These are phyloP conservation scores for Paramecium sexaurelia DNA, from an alignment of 73 alveolate genomes.

Conservation along the genomic window DNA sequence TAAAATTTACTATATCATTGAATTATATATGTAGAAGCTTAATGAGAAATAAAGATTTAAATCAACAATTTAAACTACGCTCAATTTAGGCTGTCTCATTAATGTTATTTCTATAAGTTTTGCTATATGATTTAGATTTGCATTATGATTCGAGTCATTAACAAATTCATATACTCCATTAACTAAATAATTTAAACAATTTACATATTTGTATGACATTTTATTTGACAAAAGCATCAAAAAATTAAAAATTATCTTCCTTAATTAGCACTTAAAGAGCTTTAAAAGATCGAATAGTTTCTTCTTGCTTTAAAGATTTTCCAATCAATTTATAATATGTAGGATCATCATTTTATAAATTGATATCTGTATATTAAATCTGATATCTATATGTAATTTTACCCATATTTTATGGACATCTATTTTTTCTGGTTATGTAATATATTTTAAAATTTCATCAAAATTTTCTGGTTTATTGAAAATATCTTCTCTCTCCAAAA, in stretches of 20 bases:
- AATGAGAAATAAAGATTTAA: background rate
- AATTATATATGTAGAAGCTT: background rate
- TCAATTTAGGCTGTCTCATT: background rate
- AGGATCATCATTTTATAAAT: background rate
- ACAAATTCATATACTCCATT: background rate
- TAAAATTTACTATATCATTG: background rate
- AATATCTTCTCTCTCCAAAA: background rate
- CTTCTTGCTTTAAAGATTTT: background rate
- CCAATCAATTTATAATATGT: slow-evolving; percentile 5
- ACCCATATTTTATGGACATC: background rate
- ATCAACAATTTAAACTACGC: background rate
- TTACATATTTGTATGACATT: background rate
- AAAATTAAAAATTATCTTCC: background rate
- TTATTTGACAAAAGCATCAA: background rate
- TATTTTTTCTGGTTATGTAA: background rate
- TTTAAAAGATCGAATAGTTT: background rate
- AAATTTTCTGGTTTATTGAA: background rate
- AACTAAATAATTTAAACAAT: background rate
- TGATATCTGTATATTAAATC: background rate
- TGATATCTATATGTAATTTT: background rate
- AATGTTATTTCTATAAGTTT: background rate
- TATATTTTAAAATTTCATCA: background rate
- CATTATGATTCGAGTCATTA: background rate
- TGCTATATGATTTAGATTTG: slow-evolving; percentile 10
- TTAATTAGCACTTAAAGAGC: background rate